A percentile compares a stretch with the other conserved stretches of the same genome.
Evolutionary conservation across 176 grass and related monocot genomes (phyloP).

Genomic region (Aegilops sharonensis): DNA sequence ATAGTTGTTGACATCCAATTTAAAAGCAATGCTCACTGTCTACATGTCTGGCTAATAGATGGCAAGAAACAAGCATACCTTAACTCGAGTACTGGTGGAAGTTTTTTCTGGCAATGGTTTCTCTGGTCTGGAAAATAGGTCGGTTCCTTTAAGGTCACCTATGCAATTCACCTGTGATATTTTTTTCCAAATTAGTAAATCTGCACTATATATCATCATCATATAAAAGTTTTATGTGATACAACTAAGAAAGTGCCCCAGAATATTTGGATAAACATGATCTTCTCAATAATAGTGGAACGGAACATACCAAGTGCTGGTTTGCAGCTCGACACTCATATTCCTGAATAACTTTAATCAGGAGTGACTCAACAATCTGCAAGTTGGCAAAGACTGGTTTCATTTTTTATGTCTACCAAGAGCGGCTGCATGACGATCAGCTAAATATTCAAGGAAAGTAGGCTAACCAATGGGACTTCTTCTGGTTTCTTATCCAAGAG

Average conservation of each 20-base stretch:
- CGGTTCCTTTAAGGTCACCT: slow-evolving; percentile 7
- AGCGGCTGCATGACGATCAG: neutral
- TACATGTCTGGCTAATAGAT: neutral
- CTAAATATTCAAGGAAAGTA: slow-evolving; percentile 28
- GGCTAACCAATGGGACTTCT: slow-evolving; percentile 71
- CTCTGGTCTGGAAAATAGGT: slow-evolving; percentile 19
- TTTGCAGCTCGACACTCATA: slow-evolving; percentile 50
- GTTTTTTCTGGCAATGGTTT: slow-evolving; percentile 4
- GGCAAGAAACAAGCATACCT: neutral
- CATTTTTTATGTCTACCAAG: slow-evolving; percentile 6
- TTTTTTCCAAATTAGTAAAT: neutral
- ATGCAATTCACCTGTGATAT: slow-evolving; percentile 39
- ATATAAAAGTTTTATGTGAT: slow-evolving; percentile 11
- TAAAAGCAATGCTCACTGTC: neutral
- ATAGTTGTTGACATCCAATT: neutral
- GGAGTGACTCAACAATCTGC: slow-evolving; percentile 78
- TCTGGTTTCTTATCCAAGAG: slow-evolving; percentile 82
- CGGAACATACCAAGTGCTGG: slow-evolving; percentile 43
- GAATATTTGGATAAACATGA: slow-evolving; percentile 10
- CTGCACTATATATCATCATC: neutral
- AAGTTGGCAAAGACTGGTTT: slow-evolving; percentile 28
- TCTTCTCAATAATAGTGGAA: slow-evolving; percentile 13
- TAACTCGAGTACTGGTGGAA: slow-evolving; percentile 16
- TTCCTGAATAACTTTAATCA: slow-evolving; percentile 83
- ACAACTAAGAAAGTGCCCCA: neutral